A percentile compares a stretch with the other conserved stretches of the same genome.
These are phyloP conservation scores for Penicillium sp. DNA, from an alignment of 2,329 filamentous ascomycete genomes.

Conservation along the genomic window DNA sequence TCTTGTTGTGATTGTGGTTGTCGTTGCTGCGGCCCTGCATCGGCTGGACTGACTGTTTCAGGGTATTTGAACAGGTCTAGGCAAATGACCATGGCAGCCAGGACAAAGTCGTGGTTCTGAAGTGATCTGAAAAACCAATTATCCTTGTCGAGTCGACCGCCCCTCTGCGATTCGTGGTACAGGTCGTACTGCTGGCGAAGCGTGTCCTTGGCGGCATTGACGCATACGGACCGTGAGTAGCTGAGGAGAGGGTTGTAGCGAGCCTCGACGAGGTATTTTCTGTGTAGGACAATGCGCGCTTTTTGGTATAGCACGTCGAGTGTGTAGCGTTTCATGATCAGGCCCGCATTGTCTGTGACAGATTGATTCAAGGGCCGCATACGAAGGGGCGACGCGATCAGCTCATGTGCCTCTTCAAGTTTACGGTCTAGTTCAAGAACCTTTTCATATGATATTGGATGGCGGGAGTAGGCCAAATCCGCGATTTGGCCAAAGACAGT, in stretches of 20 bases:
- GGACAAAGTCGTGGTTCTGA: slow-evolving; percentile 56
- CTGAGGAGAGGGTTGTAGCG: slow-evolving; percentile 30
- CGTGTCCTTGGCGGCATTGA: slow-evolving; percentile 44
- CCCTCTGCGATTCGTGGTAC: slow-evolving; percentile 48
- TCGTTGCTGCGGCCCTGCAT: neutral
- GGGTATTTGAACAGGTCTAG: slow-evolving; percentile 29
- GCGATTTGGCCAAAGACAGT: slow-evolving; percentile 28
- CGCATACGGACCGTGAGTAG: slow-evolving; percentile 42
- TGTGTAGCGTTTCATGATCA: slow-evolving; percentile 51
- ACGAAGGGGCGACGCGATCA: slow-evolving; percentile 12
- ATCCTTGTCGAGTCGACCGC: slow-evolving; percentile 48
- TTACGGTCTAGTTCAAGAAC: slow-evolving; percentile 27
- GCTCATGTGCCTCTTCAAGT: slow-evolving; percentile 23
- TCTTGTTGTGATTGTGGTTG: neutral
- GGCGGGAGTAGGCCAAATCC: slow-evolving; percentile 28
- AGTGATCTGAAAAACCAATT: slow-evolving; percentile 57
- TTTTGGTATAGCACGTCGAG: slow-evolving; percentile 49
- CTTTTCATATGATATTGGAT: slow-evolving; percentile 27
- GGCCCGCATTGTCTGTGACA: slow-evolving; percentile 43
- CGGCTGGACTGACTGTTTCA: neutral
- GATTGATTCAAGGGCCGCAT: slow-evolving; percentile 24
- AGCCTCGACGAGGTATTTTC: slow-evolving; percentile 43
- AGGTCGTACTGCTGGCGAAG: slow-evolving; percentile 47
- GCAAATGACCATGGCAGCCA: slow-evolving; percentile 57
- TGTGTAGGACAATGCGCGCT: slow-evolving; percentile 48